Conservation (phyloP, 2,329 filamentous ascomycete genomes). For the Fusarium chlamydosporum region DNA sequence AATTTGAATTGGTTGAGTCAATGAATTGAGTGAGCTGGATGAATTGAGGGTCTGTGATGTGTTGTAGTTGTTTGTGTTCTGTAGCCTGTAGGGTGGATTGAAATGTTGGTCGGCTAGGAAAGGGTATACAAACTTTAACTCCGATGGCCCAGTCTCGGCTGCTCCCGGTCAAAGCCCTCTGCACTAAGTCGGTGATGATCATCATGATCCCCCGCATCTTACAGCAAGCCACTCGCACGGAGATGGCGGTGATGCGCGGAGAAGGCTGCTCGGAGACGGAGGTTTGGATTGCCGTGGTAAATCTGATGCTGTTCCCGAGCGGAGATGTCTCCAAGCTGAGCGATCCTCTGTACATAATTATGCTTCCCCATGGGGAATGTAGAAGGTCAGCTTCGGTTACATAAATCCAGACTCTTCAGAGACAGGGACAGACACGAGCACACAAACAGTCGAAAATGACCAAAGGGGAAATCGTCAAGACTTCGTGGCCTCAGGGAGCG, state of each 20-base stretch:
- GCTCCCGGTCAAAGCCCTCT: not conserved
- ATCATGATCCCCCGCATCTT: not conserved
- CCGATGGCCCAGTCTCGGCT: not conserved
- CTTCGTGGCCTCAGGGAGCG: constrained; percentile 18
- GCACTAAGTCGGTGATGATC: not conserved
- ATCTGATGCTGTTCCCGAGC: not conserved
- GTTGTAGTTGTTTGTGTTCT: not conserved
- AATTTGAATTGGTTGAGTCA: too few species aligned
- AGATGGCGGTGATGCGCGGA: constrained; percentile 29
- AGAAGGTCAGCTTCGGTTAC: not conserved
- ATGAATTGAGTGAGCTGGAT: not conserved
- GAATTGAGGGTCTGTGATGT: not conserved
- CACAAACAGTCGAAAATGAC: constrained; percentile 7
- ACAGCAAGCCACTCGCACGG: not conserved
- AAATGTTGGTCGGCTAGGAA: not conserved
- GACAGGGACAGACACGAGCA: not conserved
- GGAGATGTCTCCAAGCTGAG: not conserved
- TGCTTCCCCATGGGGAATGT: not conserved
- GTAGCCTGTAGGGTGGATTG: not conserved
- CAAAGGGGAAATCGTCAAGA: not conserved
- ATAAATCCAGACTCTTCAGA: not conserved
- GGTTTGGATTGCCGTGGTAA: not conserved
- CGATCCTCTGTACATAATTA: not conserved
- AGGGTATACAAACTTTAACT: not conserved
- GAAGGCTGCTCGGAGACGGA: constrained; percentile 1